A percentile compares a stretch with the other conserved stretches of the same genome.
These are phyloP conservation scores for Lactarius akahatsu DNA, from an alignment of 768 basidiomycete genomes.

Conservation along the genomic window DNA sequence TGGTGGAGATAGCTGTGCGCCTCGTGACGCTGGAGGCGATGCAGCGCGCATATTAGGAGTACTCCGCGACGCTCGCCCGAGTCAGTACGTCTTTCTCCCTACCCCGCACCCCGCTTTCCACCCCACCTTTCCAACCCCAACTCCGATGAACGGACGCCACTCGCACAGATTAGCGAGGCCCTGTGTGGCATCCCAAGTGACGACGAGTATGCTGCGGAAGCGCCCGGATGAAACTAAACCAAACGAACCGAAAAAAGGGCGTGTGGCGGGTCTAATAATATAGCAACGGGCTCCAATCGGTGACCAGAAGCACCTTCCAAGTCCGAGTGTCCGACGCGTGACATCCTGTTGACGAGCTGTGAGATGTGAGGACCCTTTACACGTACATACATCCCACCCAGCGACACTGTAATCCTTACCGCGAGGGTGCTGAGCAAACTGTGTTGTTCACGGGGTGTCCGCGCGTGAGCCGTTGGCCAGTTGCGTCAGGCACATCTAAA, in stretches of 20 bases:
- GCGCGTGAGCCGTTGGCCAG: background rate
- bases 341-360: background rate
- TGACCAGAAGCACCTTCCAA: background rate
- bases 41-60: constrained; percentile 71
- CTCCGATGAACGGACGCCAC: constrained; percentile 47
- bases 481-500: background rate
- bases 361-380: background rate
- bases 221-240: constrained; percentile 18
- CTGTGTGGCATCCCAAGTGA: constrained; percentile 57
- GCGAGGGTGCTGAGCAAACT: background rate
- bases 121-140: background rate
- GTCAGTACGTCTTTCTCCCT: constrained; percentile 58
- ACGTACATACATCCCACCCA: background rate
- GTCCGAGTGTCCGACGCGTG: background rate
- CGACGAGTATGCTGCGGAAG: constrained; percentile 42
- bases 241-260: background rate
- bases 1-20: constrained; percentile 53
- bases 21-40: constrained; percentile 64
- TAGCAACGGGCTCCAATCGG: background rate
- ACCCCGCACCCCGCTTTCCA: background rate
- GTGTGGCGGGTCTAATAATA: background rate
- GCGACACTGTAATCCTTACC: background rate
- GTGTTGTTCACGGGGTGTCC: background rate
- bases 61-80: constrained; percentile 65
- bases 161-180: constrained; percentile 55